phyloP scores from a whole-genome alignment of 192 early-diverging fungal genomes.

The Podila horticola region DNA sequence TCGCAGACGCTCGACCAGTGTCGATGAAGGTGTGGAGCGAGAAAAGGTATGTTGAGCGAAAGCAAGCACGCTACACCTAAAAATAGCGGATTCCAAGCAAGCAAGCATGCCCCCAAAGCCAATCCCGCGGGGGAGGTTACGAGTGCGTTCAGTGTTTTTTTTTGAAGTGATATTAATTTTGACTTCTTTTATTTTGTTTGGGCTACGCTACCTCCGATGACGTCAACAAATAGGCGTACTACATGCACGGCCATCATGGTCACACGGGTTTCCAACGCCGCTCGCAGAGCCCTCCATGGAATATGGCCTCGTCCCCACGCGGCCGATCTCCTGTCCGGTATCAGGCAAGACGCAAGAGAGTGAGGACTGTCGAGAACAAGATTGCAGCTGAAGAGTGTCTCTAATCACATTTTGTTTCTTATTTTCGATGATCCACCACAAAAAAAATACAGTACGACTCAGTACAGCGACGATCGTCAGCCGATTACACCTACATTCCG shows the following conservation, averaged over 20 bases:
- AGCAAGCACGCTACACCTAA: background rate
- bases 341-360: slow-evolving; percentile 9
- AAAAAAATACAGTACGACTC: slow-evolving; percentile 14
- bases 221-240: slow-evolving; percentile 15
- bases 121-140: background rate
- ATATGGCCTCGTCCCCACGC: slow-evolving; percentile 8
- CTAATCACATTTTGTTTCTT: background rate
- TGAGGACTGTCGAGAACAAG: background rate
- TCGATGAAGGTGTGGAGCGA: slow-evolving; percentile 39
- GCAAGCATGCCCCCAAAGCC: background rate
- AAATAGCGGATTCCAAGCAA: slow-evolving; percentile 3
- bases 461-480: slow-evolving; percentile 1
- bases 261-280: slow-evolving; percentile 14
- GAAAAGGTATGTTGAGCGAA: slow-evolving; percentile 30
- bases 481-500: slow-evolving; percentile 29
- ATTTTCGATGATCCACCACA: background rate
- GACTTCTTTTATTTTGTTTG: background rate
- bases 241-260: slow-evolving; percentile 27
- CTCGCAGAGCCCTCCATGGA: slow-evolving; percentile 26
- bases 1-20: slow-evolving; percentile 33
- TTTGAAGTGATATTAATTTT: background rate
- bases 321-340: slow-evolving; percentile 31
- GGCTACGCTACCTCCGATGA: background rate
- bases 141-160: background rate
- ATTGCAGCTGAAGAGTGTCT: background rate